Base-by-base conservation (phyloP, 345 rosid species). In the Gossypium mustelinum region DNA sequence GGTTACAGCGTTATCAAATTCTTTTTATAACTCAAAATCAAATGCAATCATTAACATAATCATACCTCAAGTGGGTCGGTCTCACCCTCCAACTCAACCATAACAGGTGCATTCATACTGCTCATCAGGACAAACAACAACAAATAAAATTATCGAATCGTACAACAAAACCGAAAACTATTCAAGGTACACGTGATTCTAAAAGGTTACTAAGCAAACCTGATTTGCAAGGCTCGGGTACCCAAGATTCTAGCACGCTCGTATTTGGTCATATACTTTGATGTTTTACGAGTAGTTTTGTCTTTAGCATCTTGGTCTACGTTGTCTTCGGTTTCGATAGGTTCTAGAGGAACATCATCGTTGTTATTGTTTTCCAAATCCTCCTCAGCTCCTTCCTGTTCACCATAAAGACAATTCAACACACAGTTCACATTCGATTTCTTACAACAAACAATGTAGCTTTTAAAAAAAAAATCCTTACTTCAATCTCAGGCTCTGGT, bases 91-190 rank as follows among this genome's bases (percentile, higher is more conserved):
- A 94, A 80, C 88, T 89, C 90, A 18, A 92, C 98, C 97, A 92
- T 94, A 14, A 94, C 93, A 27, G 97, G 98, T 45, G 97, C 97
- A 87, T 94, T 91, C 97, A 94, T 88, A 81, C 95, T 89, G 91
- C 79, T 68, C 81, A 73, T 68, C 81, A 74, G 45, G 81, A 74
- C 68, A 56, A 4, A 63, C 64, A 73, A 67, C 11, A 56, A 18
- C 11, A 20, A 0, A 11, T 22, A 18, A 20, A 57, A 57, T 57
- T 72, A 39, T 58, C 34, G 43, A 69, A 10, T 1, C 27, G 43
- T 50, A 20, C 3, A 18, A 52, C 9, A 17, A 10, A 11, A 39
- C 39, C 1, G 4, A 6, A 65, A 65, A 9, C 41, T 7, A 34
- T 34, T 34, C 41, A 34, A 34, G 41, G 41, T 0, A 8, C 70